These are phyloP conservation scores for Annona cherimola DNA, from an alignment of 164 flowering plant species.

Conservation along the genomic window DNA sequence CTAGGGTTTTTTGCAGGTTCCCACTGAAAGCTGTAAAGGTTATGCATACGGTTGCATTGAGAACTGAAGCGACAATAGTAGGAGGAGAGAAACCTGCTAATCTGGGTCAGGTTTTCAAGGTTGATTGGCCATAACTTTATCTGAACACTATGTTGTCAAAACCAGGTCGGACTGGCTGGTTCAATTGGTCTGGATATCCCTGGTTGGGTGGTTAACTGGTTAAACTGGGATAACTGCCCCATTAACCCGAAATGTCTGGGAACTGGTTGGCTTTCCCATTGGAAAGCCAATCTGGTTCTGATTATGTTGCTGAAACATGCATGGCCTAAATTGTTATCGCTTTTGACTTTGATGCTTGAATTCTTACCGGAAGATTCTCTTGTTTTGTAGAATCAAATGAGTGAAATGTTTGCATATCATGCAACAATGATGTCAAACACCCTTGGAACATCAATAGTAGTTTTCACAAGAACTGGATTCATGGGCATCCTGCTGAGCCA, in stretches of 20 bases:
- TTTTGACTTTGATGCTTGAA: not conserved
- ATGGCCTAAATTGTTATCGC: not conserved
- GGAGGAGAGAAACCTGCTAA: slow-evolving; percentile 55
- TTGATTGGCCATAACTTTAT: slow-evolving; percentile 8
- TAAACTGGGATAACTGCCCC: too few relatives aligned
- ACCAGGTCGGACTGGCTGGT: not conserved
- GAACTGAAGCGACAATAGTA: slow-evolving; percentile 81
- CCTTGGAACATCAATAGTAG: slow-evolving; percentile 86
- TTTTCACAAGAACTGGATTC: slow-evolving; percentile 93
- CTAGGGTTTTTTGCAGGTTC: slow-evolving; percentile 39
- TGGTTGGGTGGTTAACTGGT: not conserved
- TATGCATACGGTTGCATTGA: slow-evolving; percentile 86
- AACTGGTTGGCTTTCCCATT: too few relatives aligned
- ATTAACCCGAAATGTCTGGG: too few relatives aligned
- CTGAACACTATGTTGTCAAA: not conserved
- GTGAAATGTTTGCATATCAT: slow-evolving; percentile 98
- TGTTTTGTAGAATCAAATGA: slow-evolving; percentile 78
- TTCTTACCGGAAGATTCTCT: not conserved
- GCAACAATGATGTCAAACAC: slow-evolving; percentile 98
- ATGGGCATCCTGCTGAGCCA: slow-evolving; percentile 91
- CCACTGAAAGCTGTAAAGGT: slow-evolving; percentile 95
- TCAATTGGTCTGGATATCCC: not conserved
- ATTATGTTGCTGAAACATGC: too few relatives aligned
- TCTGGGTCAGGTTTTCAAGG: slow-evolving; percentile 91
- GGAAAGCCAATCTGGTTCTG: too few relatives aligned